Evolutionary conservation across 768 basidiomycete genomes (phyloP).

Genomic region (Pluteus cervinus): DNA sequence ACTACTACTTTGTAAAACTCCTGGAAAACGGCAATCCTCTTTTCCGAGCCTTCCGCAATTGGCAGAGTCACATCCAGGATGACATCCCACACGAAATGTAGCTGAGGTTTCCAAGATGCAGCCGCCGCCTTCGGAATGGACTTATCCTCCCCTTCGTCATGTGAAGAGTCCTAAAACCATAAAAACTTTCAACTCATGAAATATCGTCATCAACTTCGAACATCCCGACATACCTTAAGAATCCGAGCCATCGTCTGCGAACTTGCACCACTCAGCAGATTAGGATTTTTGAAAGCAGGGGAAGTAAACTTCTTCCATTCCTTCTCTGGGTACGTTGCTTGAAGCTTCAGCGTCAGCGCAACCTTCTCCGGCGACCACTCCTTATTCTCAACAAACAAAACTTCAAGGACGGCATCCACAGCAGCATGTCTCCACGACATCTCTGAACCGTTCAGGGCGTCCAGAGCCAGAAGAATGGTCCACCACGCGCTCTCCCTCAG

Average conservation of each 20-base stretch:
- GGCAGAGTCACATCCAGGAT: constrained; percentile 74
- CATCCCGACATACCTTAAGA: constrained; percentile 54
- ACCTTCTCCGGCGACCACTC: constrained; percentile 88
- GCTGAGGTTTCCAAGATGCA: constrained; percentile 79
- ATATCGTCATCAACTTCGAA: constrained; percentile 1
- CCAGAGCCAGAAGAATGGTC: constrained; percentile 59
- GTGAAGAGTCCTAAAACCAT: constrained; percentile 43
- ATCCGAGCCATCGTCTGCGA: constrained; percentile 68
- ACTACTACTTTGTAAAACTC: constrained; percentile 91
- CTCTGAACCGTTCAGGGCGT: constrained; percentile 49
- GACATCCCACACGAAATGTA: constrained; percentile 89
- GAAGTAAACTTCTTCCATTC: constrained; percentile 63
- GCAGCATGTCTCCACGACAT: constrained; percentile 72
- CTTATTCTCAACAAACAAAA: constrained; percentile 47
- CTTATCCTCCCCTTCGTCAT: constrained; percentile 45
- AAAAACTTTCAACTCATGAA: constrained; percentile 9
- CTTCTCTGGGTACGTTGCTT: constrained; percentile 48
- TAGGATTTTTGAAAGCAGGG: constrained; percentile 72
- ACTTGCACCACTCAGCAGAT: constrained; percentile 67
- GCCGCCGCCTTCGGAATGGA: constrained; percentile 42
- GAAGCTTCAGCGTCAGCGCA: constrained; percentile 69
- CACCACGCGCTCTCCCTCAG: constrained; percentile 90
- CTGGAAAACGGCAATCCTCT: constrained; percentile 61
- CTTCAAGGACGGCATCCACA: constrained; percentile 39
- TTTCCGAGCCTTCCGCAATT: constrained; percentile 26